Percentiles rank a stretch among this genome's conserved stretches.
These are phyloP conservation scores for Lipomyces orientalis DNA, from an alignment of 805 yeast genomes.

Conservation along the genomic window DNA sequence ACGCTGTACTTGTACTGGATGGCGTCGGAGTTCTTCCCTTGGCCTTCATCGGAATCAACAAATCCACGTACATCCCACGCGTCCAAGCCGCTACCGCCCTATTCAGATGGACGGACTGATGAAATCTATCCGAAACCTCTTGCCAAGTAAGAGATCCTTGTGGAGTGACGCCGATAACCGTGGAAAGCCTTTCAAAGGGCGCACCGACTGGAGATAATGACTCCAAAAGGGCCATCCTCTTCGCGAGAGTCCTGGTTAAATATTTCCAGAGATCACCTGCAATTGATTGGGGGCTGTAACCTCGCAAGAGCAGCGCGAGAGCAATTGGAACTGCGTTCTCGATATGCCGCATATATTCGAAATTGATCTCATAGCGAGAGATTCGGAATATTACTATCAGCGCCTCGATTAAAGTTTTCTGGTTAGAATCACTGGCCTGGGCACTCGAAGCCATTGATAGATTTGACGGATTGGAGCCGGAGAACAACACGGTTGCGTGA, in stretches of 20 bases:
- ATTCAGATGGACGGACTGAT: not conserved
- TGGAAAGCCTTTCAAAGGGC: not conserved
- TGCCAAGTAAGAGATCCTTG: not conserved
- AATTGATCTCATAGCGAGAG: too few relatives aligned
- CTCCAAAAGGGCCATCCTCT: not conserved
- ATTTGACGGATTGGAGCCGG: too few relatives aligned
- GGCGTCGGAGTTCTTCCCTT: not conserved
- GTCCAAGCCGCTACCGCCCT: not conserved
- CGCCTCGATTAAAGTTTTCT: too few relatives aligned
- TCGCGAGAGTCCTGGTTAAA: slow-evolving; percentile 3
- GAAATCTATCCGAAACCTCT: not conserved
- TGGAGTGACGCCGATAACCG: not conserved
- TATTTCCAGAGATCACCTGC: not conserved
- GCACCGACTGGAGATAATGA: not conserved
- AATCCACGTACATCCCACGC: not conserved
- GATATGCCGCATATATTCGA: too few relatives aligned
- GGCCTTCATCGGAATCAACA: not conserved
- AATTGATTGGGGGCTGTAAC: not conserved
- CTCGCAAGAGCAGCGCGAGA: not conserved
- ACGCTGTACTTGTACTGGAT: not conserved
- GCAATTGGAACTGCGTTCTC: too few relatives aligned
- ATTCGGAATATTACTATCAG: too few relatives aligned
- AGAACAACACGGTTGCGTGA: too few relatives aligned
- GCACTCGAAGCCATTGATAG: too few relatives aligned
- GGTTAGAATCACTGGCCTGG: too few relatives aligned